Conservation (phyloP, 441 rosid genomes). For the Metrosideros polymorpha region DNA sequence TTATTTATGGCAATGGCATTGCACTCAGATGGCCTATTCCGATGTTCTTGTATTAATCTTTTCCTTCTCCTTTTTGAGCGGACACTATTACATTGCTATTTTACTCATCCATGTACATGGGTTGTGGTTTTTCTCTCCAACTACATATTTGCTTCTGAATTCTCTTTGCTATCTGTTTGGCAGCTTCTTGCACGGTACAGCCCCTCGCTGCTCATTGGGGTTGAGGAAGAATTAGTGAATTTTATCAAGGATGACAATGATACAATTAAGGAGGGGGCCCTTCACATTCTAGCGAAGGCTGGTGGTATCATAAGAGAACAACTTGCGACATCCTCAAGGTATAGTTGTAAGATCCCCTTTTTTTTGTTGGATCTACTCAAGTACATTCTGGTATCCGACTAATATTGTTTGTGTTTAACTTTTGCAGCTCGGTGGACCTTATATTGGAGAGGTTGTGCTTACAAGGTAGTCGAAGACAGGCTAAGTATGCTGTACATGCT, state of each 20-base stretch:
- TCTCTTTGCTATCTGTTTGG: slow-evolving; percentile 9
- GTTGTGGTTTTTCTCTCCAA: background rate
- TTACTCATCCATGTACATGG: background rate
- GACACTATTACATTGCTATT: background rate
- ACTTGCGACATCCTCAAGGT: slow-evolving; percentile 85
- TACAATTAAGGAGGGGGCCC: slow-evolving; percentile 78
- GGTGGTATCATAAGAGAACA: slow-evolving; percentile 97
- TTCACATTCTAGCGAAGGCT: slow-evolving; percentile 92
- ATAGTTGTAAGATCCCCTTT: slow-evolving; percentile 2
- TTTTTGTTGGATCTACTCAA: background rate
- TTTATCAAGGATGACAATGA: slow-evolving; percentile 88
- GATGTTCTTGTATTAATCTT: background rate
- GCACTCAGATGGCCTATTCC: background rate
- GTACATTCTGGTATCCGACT: background rate
- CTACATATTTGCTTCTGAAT: slow-evolving; percentile 2
- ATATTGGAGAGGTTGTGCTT: slow-evolving; percentile 85
- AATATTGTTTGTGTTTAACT: background rate
- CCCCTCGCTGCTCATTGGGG: slow-evolving; percentile 74
- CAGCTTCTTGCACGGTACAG: slow-evolving; percentile 89
- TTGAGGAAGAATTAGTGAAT: slow-evolving; percentile 74
- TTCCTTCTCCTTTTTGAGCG: background rate
- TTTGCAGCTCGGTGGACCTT: slow-evolving; percentile 86
- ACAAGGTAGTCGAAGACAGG: slow-evolving; percentile 96
- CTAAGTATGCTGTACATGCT: slow-evolving; percentile 98
- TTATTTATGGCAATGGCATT: background rate